Base-by-base conservation (phyloP, 768 basidiomycete genomes). In the Russula ochroleuca region DNA sequence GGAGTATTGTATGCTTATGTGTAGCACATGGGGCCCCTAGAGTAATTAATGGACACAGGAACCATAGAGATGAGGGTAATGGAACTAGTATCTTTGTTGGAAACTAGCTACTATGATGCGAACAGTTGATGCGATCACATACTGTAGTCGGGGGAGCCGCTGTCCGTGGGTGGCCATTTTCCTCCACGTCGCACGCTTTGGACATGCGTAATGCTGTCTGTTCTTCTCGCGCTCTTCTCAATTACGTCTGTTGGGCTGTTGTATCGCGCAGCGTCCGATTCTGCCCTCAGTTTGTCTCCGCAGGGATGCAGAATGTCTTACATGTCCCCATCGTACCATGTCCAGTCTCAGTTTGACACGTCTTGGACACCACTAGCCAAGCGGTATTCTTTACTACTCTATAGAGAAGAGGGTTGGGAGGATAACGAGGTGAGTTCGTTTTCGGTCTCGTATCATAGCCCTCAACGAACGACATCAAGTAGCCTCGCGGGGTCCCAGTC, bases 231-330 rank as follows among this genome's bases (percentile, higher is more conserved):
- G 2, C 5, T 67, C 8, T 40, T 64, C 25, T 67, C 62, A 15
- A 31, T 64, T 10, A 19, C 25, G 7, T 55, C 52, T 4, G 14
- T 51, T 57, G 40, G 40, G 25, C 38, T 68, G 5, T 7, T 67
- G n/a, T 68, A 58, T 31, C 59, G 45, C 10, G 66, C 66, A 1
- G 48, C 41, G 9, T 58, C 47, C 23, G 57, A 68, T 25, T 63
- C 68, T 40, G 50, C 68, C 11, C 17, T 25, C 37, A 54, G n/a
- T 21, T 78, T 92, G 58, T 93, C 92, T 0, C 90, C 90, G 5
- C 90, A 93, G 80, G 92, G 91, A 83, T 98, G 94, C 75, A 84
- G 88, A 41, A 98, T 98, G 94, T 93, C 92, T 57, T 94, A 85
- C 81, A 97, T 96, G 94, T 90, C 85, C 3, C 95, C 95, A 3